Evolutionary conservation across 2,329 filamentous ascomycete species (phyloP).

Genomic region (Colletotrichum eleusines): DNA sequence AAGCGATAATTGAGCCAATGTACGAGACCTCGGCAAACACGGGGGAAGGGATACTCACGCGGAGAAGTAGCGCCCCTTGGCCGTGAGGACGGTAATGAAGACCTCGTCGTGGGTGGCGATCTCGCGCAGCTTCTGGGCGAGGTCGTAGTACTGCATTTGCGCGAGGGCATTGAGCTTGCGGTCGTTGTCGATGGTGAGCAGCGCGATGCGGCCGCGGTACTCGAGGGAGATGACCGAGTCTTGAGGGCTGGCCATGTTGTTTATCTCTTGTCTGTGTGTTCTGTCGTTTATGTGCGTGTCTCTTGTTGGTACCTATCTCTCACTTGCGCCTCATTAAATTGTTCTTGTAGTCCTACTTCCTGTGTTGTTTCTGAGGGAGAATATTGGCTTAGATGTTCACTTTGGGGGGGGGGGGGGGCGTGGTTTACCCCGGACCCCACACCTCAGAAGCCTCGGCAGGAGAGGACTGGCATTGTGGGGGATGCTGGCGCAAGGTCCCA

Average conservation of each 20-base stretch:
- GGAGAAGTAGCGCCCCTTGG: conserved; percentile 87
- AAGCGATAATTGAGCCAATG: background rate
- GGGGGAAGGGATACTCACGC: conserved; percentile 69
- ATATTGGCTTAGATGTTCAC: background rate
- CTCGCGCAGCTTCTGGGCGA: conserved; percentile 80
- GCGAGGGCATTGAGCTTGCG: conserved; percentile 89
- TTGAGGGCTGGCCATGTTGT: conserved; percentile 31
- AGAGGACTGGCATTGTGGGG: conserved; percentile 36
- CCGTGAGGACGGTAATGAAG: conserved; percentile 86
- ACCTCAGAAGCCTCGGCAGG: conserved; percentile 40
- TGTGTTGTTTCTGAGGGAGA: background rate
- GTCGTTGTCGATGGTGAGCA: conserved; percentile 87
- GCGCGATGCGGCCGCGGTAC: conserved; percentile 63
- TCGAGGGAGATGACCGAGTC: conserved; percentile 52
- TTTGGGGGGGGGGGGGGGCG: background rate
- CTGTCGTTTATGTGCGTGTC: background rate
- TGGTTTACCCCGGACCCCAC: conserved; percentile 39
- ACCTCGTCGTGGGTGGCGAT: conserved; percentile 84
- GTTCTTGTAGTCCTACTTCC: no score
- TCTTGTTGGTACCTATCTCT: background rate
- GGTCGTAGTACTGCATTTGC: conserved; percentile 79
- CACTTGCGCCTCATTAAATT: background rate
- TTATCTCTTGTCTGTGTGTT: background rate
- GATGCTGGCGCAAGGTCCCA: conserved; percentile 16
- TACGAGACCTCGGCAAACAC: background rate